A percentile compares a stretch with the other conserved stretches of the same genome.
Conservation (phyloP, 1,139 yeast genomes). For the Geotrichum phurueaensis region DNA sequence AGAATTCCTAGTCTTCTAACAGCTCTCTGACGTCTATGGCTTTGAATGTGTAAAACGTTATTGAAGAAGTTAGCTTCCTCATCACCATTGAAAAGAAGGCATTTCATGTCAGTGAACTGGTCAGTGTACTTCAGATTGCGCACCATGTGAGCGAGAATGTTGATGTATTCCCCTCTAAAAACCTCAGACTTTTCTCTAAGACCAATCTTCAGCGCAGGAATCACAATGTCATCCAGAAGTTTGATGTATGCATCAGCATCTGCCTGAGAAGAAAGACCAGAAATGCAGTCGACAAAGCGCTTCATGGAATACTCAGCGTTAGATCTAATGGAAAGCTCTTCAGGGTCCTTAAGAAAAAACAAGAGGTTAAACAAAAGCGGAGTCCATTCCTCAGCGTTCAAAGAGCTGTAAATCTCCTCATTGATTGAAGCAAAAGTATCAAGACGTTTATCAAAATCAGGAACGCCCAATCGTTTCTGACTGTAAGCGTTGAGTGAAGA, state of each 20-base stretch:
- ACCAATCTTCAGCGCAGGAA: conserved; percentile 67
- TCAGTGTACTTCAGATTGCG: conserved; percentile 22
- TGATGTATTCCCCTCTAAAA: conserved; percentile 65
- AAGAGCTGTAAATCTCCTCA: conserved; percentile 43
- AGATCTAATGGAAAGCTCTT: conserved; percentile 74
- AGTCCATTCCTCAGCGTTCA: conserved; percentile 63
- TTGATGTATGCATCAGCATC: conserved; percentile 33
- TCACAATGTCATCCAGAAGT: conserved; percentile 49
- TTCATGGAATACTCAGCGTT: conserved; percentile 65
- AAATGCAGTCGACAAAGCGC: conserved; percentile 53
- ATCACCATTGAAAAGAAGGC: conserved; percentile 55
- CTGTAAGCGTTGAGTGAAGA: conserved; percentile 67
- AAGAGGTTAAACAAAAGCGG: conserved; percentile 68
- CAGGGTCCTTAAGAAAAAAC: conserved; percentile 68
- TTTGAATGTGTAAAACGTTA: conserved; percentile 77
- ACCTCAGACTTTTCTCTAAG: conserved; percentile 58
- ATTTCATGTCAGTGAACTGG: conserved; percentile 56
- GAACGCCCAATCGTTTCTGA: conserved; percentile 55
- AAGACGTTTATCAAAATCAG: conserved; percentile 72
- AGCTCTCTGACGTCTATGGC: conserved; percentile 81
- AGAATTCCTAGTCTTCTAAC: conserved; percentile 52
- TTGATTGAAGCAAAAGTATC: conserved; percentile 61
- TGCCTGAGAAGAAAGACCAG: conserved; percentile 22
- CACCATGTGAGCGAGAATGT: conserved; percentile 61
- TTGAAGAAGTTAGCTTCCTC: conserved; percentile 82